These are phyloP conservation scores for Pythium pyrilobum DNA, from an alignment of 352 stramenopile genomes.

Conservation along the genomic window DNA sequence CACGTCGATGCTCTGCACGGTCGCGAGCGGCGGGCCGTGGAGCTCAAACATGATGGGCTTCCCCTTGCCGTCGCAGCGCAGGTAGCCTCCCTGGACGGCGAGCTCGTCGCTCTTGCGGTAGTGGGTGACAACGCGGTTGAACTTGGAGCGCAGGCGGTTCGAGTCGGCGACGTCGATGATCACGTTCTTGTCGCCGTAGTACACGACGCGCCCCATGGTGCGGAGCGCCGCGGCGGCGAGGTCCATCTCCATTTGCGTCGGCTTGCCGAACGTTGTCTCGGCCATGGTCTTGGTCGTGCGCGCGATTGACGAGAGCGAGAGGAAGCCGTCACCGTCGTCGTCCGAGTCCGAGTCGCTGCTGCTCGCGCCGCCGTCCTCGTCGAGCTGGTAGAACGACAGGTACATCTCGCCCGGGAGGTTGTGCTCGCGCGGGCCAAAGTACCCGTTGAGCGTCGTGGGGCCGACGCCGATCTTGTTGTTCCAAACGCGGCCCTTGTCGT, in stretches of 20 bases:
- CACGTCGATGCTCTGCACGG: constrained; percentile 49
- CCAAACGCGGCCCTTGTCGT: constrained; percentile 60
- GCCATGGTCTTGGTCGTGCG: constrained; percentile 45
- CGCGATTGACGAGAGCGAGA: constrained; percentile 58
- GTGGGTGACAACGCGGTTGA: constrained; percentile 80
- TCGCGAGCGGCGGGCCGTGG: constrained; percentile 48
- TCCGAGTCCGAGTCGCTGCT: constrained; percentile 55
- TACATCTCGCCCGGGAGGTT: constrained; percentile 79
- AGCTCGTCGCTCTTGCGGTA: constrained; percentile 62
- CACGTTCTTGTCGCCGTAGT: constrained; percentile 72
- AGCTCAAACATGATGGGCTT: constrained; percentile 73
- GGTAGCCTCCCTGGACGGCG: constrained; percentile 54
- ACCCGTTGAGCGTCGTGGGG: constrained; percentile 71
- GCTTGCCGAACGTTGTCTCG: constrained; percentile 62
- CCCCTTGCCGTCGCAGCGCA: constrained; percentile 70
- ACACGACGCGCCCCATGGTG: constrained; percentile 65
- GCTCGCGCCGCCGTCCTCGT: constrained; percentile 20
- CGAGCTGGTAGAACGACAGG: constrained; percentile 66
- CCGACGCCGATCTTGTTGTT: constrained; percentile 85
- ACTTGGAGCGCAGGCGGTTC: constrained; percentile 75
- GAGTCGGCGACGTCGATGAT: constrained; percentile 80
- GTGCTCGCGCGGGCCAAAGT: constrained; percentile 64
- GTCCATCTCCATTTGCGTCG: constrained; percentile 48
- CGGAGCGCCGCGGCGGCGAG: constrained; percentile 41
- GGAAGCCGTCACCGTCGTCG: constrained; percentile 54